Conservation (phyloP, 2,329 filamentous ascomycete genomes). For the Ascochyta viciae-villosae region DNA sequence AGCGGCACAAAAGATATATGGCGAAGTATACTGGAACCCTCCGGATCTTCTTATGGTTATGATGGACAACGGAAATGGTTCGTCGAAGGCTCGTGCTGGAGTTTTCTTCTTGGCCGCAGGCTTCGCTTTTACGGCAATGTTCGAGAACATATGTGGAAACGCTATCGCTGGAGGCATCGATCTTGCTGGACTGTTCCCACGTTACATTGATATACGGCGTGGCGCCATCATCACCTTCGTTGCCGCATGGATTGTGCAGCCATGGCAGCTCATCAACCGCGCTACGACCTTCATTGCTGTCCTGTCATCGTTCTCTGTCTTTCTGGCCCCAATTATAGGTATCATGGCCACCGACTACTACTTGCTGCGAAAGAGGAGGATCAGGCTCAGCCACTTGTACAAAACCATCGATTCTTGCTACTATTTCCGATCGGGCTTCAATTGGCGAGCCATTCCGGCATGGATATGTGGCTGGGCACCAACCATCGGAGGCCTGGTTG, state of each 20-base stretch:
- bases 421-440: conserved; percentile 54
- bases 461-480: conserved; percentile 56
- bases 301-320: conserved; percentile 53
- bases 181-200: conserved; percentile 43
- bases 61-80: conserved; percentile 54
- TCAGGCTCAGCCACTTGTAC: conserved; percentile 50
- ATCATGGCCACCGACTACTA: conserved; percentile 52
- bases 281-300: conserved; percentile 48
- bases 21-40: conserved; percentile 50
- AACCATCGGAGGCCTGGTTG: conserved; percentile 52
- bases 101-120: conserved; percentile 48
- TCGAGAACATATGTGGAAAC: conserved; percentile 51
- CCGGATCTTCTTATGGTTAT: conserved; percentile 55
- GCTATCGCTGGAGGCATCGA: conserved; percentile 47
- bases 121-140: conserved; percentile 49
- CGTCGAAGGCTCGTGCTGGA: conserved; percentile 44
- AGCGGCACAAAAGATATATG: conserved; percentile 48
- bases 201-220: conserved; percentile 45
- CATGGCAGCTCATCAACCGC: conserved; percentile 49
- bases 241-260: conserved; percentile 46
- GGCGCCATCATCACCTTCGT: conserved; percentile 48
- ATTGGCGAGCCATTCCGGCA: conserved; percentile 53
- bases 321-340: conserved; percentile 50
- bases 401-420: conserved; percentile 47
- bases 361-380: conserved; percentile 43